Percentiles rank a stretch among this genome's conserved stretches.
Conservation (phyloP, 1,284 basidiomycete species). For the Ceratobasidium sp. region DNA sequence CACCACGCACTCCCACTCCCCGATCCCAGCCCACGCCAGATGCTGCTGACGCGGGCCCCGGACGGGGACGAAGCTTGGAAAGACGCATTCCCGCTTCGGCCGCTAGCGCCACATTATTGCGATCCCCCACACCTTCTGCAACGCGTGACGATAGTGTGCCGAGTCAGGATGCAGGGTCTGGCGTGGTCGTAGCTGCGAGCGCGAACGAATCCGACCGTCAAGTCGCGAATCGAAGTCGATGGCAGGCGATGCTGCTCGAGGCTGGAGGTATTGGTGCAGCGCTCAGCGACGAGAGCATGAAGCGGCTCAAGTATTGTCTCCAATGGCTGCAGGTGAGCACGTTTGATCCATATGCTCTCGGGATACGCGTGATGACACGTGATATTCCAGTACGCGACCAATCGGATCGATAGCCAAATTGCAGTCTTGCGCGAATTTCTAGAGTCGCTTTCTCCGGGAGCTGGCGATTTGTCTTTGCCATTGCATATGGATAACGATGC, state of each 20-base stretch:
- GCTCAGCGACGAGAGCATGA: slow-evolving; percentile 90
- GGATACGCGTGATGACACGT: slow-evolving; percentile 37
- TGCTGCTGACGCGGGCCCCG: neutral
- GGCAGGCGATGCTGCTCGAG: slow-evolving; percentile 86
- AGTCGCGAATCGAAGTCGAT: slow-evolving; percentile 74
- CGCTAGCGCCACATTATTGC: slow-evolving; percentile 44
- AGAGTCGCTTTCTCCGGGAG: slow-evolving; percentile 56
- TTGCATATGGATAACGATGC: slow-evolving; percentile 56
- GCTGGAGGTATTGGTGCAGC: slow-evolving; percentile 91
- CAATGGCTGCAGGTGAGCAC: slow-evolving; percentile 82
- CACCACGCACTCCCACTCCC: slow-evolving; percentile 34
- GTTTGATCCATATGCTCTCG: slow-evolving; percentile 5
- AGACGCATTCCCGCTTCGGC: slow-evolving; percentile 47
- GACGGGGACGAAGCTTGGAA: slow-evolving; percentile 36
- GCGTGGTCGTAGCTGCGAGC: neutral
- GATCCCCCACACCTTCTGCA: slow-evolving; percentile 42
- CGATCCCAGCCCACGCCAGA: slow-evolving; percentile 40
- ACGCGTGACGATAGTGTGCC: slow-evolving; percentile 36
- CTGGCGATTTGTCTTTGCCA: slow-evolving; percentile 49
- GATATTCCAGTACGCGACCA: slow-evolving; percentile 76
- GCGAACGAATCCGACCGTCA: slow-evolving; percentile 47
- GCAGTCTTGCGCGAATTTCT: slow-evolving; percentile 84
- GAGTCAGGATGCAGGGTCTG: slow-evolving; percentile 42
- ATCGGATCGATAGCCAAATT: slow-evolving; percentile 89
- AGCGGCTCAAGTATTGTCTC: slow-evolving; percentile 84